Conservation (phyloP, 345 rosid species). For the Noccaea caerulescens region DNA sequence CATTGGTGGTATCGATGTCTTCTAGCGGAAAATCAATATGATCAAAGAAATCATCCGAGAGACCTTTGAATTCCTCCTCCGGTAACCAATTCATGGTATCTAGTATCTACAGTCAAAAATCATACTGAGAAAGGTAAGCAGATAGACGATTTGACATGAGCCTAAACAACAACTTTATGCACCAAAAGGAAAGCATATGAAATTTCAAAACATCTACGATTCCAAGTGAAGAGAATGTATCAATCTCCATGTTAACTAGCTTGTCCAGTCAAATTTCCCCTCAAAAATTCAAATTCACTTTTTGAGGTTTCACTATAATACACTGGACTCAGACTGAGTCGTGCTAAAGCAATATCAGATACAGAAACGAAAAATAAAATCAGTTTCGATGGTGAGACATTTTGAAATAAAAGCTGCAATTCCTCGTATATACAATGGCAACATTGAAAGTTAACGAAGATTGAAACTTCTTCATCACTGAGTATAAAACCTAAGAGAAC, state of each 20-base stretch:
- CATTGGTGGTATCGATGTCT: constrained; percentile 53
- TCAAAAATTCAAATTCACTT: background rate
- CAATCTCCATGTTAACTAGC: background rate
- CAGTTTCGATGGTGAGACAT: background rate
- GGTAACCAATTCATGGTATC: constrained; percentile 54
- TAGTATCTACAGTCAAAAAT: background rate
- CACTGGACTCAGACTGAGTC: constrained; percentile 9
- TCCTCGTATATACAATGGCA: constrained; percentile 14
- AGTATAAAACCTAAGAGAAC: background rate
- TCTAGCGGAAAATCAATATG: constrained; percentile 65
- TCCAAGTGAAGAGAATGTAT: background rate
- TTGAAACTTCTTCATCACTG: background rate
- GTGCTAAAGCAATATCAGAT: background rate
- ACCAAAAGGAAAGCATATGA: background rate
- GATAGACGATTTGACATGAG: background rate
- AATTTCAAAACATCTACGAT: background rate
- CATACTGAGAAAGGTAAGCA: background rate
- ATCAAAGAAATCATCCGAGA: constrained; percentile 66
- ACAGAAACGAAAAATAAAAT: background rate
- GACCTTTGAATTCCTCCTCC: constrained; percentile 56
- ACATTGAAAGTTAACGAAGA: background rate
- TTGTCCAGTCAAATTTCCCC: background rate
- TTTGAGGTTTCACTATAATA: background rate
- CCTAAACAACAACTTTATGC: background rate
- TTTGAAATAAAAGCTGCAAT: background rate